Base-by-base conservation (phyloP, 2,329 filamentous ascomycete genomes). In the Samsoniella hepiali region DNA sequence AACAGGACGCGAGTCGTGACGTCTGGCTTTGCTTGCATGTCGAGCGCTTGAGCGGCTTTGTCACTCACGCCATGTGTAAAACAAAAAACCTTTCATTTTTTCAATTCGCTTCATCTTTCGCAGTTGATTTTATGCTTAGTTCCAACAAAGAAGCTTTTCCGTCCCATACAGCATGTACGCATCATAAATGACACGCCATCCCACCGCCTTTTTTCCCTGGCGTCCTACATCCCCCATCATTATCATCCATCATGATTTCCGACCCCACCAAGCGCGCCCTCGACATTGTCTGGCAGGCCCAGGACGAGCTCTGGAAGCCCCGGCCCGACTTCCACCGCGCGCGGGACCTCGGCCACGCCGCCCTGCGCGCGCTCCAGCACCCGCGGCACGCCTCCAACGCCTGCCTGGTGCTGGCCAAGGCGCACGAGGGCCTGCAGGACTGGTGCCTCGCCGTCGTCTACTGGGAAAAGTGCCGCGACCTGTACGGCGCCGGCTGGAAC, bases 301-400 rank as follows among this genome's bases (percentile, higher is more conserved):
- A 57, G 54, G 8, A 57, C 29, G 54, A 57, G 40, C 54, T 57
- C 38, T 57, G 54, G 54, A 17, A 57, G 54, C 7, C 38, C 27
- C 7, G 6, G 38, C 54, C 54, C 29, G 38, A 57, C 40, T 45
- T n/a, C 29, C 29, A 5, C 2, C 40, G 13, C 40, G 54, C n/a
- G 3, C 38, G 15, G 5, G 22, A 44, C 27, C 40, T 57, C 27
- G 54, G 54, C 15, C 17, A 32, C 6, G 27, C 1, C 6, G 54
- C 54, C 15, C 27, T 57, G 7, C 2, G 45, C 11, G 29, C 17
- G 38, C 31, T 44, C 15, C n/a, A 40, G 53, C 54, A n/a, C 38
- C 13, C 38, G 54, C 54, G 54, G 8, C 38, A 57, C 27, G 15
- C 40, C 27, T 13, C 54, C 40, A 57, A 57, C 38, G 36, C 45